A percentile compares a stretch with the other conserved stretches of the same genome.
These are phyloP conservation scores for Chlamydomonas sp. DNA, from an alignment of 139 green algal species.

Conservation along the genomic window DNA sequence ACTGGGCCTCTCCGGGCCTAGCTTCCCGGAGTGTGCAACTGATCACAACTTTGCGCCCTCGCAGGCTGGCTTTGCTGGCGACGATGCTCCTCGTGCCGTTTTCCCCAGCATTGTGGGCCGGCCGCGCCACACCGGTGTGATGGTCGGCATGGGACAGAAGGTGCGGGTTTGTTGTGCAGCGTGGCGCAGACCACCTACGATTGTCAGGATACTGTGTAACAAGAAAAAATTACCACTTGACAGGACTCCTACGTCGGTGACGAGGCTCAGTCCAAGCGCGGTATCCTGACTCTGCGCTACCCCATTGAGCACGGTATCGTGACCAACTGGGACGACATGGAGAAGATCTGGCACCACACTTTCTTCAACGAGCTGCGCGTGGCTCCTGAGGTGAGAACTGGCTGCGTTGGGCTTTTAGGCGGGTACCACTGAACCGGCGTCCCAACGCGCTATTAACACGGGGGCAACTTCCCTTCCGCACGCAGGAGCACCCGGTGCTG, in stretches of 20 bases:
- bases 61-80: constrained; percentile 93
- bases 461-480: neutral
- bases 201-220: neutral
- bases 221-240: neutral
- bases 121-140: constrained; percentile 94
- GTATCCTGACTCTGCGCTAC: constrained; percentile 98
- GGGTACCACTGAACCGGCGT: neutral
- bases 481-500: constrained; percentile 96
- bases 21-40: neutral
- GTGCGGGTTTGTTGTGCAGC: constrained; percentile 22
- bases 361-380: constrained; percentile 99
- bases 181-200: neutral
- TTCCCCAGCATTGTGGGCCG: constrained; percentile 98
- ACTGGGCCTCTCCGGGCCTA: neutral
- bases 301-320: constrained; percentile 98
- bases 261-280: constrained; percentile 97
- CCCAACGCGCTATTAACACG: neutral
- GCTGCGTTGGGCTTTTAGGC: neutral
- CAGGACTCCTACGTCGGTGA: constrained; percentile 98
- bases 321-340: constrained; percentile 99
- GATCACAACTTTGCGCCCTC: neutral
- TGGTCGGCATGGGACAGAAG: constrained; percentile 90
- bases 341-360: constrained; percentile 99
- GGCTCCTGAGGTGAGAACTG: constrained; percentile 80
- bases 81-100: constrained; percentile 95